Evolutionary conservation across 169 alveolate species (phyloP).

Genomic region (Theileria annulata): DNA sequence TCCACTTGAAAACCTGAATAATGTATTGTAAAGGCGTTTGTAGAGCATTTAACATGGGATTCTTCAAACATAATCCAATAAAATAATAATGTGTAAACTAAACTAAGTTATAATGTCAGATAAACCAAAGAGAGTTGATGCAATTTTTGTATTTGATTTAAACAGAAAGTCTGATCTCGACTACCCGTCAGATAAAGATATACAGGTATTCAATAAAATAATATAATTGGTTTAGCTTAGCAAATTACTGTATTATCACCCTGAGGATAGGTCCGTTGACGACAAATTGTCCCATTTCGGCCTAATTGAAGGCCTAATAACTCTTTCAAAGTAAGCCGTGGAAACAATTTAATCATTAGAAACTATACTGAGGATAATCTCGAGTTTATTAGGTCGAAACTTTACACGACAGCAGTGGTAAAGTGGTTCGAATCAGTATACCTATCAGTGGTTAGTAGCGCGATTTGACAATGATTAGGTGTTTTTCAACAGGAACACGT

Average conservation of each 20-base stretch:
- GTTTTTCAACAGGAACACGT: constrained; percentile 21
- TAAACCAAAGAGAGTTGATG: constrained; percentile 13
- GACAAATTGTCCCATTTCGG: constrained; percentile 65
- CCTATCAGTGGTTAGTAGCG: constrained; percentile 47
- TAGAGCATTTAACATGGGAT: constrained; percentile 40
- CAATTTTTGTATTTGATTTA: constrained; percentile 57
- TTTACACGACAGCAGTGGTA: constrained; percentile 51
- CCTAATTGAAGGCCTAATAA: constrained; percentile 61
- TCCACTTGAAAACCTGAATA: not conserved
- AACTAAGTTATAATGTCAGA: constrained; percentile 30
- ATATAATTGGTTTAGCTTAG: constrained; percentile 15
- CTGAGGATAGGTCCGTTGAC: constrained; percentile 52
- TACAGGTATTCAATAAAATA: constrained; percentile 32
- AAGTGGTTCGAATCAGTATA: constrained; percentile 42
- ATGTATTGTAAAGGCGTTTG: constrained; percentile 26
- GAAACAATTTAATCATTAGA: not conserved
- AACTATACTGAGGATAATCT: constrained; percentile 46
- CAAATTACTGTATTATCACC: constrained; percentile 60
- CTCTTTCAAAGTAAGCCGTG: constrained; percentile 12
- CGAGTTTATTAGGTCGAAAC: constrained; percentile 53
- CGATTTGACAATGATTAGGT: constrained; percentile 3
- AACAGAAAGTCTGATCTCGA: constrained; percentile 27
- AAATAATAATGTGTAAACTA: constrained; percentile 37
- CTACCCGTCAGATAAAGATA: constrained; percentile 61
- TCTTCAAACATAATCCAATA: not conserved